phyloP scores from a whole-genome alignment of 768 basidiomycete species.

The Psilocybe azurescens region DNA sequence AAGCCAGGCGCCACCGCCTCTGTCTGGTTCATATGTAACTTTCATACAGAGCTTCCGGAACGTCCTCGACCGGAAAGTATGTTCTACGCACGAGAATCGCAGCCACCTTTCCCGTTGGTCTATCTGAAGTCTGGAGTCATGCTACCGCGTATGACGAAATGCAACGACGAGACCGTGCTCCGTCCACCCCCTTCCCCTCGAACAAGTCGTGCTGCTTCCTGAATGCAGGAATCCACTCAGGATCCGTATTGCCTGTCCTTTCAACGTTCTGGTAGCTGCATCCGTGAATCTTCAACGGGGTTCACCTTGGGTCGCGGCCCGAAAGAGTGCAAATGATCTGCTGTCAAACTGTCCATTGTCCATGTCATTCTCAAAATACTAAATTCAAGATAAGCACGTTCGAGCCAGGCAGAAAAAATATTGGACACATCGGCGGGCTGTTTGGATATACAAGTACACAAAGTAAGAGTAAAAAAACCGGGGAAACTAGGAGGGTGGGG shows the following conservation, averaged over 20 bases:
- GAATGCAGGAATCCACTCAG: not conserved
- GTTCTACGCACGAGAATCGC: not conserved
- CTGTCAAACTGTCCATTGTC: not conserved
- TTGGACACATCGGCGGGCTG: not conserved
- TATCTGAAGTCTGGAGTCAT: not conserved
- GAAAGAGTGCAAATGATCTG: not conserved
- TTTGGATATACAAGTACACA: constrained; percentile 13
- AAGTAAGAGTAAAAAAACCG: not conserved
- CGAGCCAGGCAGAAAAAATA: not conserved
- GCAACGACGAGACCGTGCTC: not conserved
- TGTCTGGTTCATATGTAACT: not conserved
- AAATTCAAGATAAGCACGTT: not conserved
- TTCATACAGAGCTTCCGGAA: not conserved
- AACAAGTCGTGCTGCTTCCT: not conserved
- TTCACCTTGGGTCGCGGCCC: no score
- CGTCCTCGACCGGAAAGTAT: not conserved
- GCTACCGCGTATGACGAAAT: no score
- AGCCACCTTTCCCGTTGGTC: not conserved
- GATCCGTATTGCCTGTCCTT: not conserved
- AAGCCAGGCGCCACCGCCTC: not conserved
- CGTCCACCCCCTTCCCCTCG: not conserved
- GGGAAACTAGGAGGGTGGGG: not conserved
- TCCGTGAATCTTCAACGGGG: no score
- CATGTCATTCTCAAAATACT: no score
- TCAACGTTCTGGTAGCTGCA: no score